phyloP scores from a whole-genome alignment of 306 rosid genomes.

The Vachellia collinsii region DNA sequence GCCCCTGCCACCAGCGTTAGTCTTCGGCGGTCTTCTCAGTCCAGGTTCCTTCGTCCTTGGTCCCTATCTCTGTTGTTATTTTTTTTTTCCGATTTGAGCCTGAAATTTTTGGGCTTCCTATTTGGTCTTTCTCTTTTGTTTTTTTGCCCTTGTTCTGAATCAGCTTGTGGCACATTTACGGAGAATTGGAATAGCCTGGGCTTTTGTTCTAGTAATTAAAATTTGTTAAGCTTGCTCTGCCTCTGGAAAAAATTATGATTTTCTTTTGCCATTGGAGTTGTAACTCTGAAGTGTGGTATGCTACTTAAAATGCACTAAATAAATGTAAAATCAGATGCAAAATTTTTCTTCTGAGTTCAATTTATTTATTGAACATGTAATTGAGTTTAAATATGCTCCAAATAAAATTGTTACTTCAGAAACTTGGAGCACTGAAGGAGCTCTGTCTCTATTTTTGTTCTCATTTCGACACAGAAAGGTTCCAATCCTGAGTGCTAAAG shows the following conservation, averaged over 20 bases:
- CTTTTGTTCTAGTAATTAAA: constrained; percentile 51
- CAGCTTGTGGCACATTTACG: not conserved
- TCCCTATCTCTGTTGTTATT: no score
- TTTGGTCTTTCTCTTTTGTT: constrained; percentile 1
- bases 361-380: not conserved
- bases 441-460: not conserved
- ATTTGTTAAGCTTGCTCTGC: constrained; percentile 83
- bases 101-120: not conserved
- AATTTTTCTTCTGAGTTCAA: not conserved
- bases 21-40: no score
- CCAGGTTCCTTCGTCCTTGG: no score
- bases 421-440: not conserved
- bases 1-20: no score
- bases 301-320: not conserved
- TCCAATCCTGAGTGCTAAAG: not conserved
- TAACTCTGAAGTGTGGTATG: not conserved
- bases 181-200: constrained; percentile 30
- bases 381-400: not conserved
- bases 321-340: not conserved
- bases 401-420: not conserved
- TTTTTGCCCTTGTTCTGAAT: not conserved
- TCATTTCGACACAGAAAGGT: not conserved
- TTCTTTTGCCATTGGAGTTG: not conserved
- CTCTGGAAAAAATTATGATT: constrained; percentile 66
- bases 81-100: no score